These are phyloP conservation scores for Ophiobolus disseminans DNA, from an alignment of 2,329 filamentous ascomycete genomes.

Conservation along the genomic window DNA sequence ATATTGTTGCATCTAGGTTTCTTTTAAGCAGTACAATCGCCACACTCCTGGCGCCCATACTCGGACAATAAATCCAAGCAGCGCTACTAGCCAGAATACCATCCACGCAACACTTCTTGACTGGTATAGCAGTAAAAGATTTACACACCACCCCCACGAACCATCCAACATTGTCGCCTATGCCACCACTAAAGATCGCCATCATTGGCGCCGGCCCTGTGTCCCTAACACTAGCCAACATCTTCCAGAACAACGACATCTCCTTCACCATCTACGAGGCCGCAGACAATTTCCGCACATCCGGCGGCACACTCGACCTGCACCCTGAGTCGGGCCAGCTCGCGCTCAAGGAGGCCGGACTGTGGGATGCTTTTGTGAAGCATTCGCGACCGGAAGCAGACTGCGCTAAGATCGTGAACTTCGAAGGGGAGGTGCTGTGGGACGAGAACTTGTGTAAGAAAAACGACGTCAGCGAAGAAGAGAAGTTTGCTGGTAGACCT, in stretches of 20 bases:
- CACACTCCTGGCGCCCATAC: no score
- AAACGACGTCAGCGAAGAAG: conserved; percentile 47
- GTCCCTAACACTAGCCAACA: conserved; percentile 60
- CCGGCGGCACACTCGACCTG: conserved; percentile 57
- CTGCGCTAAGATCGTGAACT: conserved; percentile 56
- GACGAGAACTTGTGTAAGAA: conserved; percentile 41
- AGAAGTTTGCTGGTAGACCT: conserved; percentile 33
- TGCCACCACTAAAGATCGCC: conserved; percentile 34
- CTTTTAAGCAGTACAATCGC: no score
- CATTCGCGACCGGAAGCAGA: conserved; percentile 62
- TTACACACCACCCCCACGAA: background rate
- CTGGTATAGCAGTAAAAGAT: no score
- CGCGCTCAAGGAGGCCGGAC: conserved; percentile 59
- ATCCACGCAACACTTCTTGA: no score
- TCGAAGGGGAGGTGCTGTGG: conserved; percentile 39
- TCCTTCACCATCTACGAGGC: conserved; percentile 58
- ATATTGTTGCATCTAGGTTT: no score
- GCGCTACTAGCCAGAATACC: no score
- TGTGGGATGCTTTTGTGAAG: conserved; percentile 60
- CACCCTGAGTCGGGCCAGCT: conserved; percentile 60
- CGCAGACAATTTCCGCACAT: conserved; percentile 41
- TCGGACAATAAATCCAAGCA: no score
- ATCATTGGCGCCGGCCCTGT: conserved; percentile 51
- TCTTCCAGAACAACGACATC: conserved; percentile 58
- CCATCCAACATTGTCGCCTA: background rate